Evolutionary conservation across 1,139 yeast genomes (phyloP).

Genomic region (Candida sojae): DNA sequence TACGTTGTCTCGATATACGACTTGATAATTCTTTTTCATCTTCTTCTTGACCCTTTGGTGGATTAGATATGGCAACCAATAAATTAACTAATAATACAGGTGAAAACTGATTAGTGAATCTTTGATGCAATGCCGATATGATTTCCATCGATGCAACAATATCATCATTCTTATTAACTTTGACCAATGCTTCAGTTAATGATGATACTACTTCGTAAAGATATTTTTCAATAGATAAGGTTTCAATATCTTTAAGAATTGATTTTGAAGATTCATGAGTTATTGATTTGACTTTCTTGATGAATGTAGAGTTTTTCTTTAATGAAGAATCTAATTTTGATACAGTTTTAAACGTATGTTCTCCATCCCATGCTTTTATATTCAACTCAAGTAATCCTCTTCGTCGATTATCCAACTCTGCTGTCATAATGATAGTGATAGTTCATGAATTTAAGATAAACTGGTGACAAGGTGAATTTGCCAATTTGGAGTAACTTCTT

Average conservation of each 20-base stretch:
- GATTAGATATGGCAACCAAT: conserved; percentile 45
- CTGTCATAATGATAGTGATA: conserved; percentile 7
- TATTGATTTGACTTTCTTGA: conserved; percentile 65
- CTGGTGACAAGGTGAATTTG: not conserved
- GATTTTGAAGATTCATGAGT: conserved; percentile 37
- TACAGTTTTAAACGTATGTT: conserved; percentile 24
- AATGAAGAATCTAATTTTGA: conserved; percentile 68
- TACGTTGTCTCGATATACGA: conserved; percentile 47
- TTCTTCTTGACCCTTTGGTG: conserved; percentile 22
- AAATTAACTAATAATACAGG: conserved; percentile 51
- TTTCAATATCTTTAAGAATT: conserved; percentile 60
- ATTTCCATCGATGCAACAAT: conserved; percentile 65
- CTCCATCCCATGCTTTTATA: conserved; percentile 56
- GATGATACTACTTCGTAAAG: conserved; percentile 69
- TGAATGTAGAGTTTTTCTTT: conserved; percentile 82
- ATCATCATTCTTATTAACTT: conserved; percentile 59
- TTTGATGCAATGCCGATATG: conserved; percentile 73
- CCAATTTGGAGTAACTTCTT: not conserved
- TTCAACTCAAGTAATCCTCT: conserved; percentile 43
- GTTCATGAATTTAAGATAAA: too few species aligned
- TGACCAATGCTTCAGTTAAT: conserved; percentile 61
- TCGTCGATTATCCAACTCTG: conserved; percentile 17
- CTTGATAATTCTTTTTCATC: conserved; percentile 49
- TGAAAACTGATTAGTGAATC: conserved; percentile 61
- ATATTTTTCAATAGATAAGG: conserved; percentile 73